Evolutionary conservation across 306 rosid species (phyloP).

Genomic region (Mimosa pudica): DNA sequence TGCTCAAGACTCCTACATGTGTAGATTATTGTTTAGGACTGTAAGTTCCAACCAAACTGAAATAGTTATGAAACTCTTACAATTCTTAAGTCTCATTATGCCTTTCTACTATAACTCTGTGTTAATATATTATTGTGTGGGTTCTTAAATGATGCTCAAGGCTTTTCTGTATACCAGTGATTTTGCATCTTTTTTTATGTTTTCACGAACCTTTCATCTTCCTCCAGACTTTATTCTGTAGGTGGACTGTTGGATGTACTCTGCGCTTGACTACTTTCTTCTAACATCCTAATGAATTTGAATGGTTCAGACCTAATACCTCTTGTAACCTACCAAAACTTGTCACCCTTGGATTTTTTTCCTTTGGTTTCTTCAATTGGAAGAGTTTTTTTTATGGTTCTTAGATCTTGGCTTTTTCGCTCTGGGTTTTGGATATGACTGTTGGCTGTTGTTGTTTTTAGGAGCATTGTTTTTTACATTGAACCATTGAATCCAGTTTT

Average conservation of each 20-base stretch:
- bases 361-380: background rate
- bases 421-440: background rate
- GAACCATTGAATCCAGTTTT: background rate
- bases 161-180: background rate
- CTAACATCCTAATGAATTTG: background rate
- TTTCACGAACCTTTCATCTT: background rate
- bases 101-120: background rate
- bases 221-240: background rate
- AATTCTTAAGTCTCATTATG: background rate
- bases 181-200: background rate
- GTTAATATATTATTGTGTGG: background rate
- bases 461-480: background rate
- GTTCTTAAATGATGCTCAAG: background rate
- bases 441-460: background rate
- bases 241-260: background rate
- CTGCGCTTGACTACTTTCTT: background rate
- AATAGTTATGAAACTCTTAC: background rate
- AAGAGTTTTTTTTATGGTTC: background rate
- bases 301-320: background rate
- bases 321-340: background rate
- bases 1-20: background rate
- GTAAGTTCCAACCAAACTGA: background rate
- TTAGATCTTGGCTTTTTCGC: background rate
- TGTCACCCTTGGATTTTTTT: background rate
- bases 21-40: background rate